phyloP scores from a whole-genome alignment of 2,329 filamentous ascomycete genomes.

The Talaromyces marneffei region DNA sequence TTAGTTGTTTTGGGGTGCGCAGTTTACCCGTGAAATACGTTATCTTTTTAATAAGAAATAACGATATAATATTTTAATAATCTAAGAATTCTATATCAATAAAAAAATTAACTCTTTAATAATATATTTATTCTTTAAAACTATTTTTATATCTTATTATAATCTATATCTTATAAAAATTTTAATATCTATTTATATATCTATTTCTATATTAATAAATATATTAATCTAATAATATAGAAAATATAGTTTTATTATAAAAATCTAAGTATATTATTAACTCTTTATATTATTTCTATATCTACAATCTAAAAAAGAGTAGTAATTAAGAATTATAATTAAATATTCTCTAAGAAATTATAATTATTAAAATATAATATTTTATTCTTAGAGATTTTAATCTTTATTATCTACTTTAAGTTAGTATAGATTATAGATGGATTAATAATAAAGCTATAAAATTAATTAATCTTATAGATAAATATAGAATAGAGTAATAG shows the following conservation, averaged over 20 bases:
- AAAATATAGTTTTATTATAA: background rate
- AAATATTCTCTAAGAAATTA: background rate
- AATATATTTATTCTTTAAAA: no score
- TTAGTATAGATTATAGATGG: background rate
- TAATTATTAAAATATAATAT: background rate
- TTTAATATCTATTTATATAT: no score
- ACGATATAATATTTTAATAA: no score
- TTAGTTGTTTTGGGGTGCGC: no score
- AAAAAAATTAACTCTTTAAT: no score
- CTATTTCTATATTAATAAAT: background rate
- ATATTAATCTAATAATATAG: background rate
- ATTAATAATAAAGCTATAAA: background rate
- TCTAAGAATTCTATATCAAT: no score
- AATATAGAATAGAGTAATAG: background rate
- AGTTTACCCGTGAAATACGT: no score
- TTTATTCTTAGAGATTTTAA: background rate
- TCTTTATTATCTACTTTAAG: background rate
- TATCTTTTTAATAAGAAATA: no score
- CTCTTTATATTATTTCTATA: background rate
- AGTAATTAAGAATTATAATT: accelerated
- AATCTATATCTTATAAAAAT: no score
- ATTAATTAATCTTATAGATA: background rate
- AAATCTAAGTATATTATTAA: background rate
- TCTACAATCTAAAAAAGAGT: background rate
- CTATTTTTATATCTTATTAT: no score